Conservation (phyloP, 2,329 filamentous ascomycete species). For the Scolecobasidium constrictum region DNA sequence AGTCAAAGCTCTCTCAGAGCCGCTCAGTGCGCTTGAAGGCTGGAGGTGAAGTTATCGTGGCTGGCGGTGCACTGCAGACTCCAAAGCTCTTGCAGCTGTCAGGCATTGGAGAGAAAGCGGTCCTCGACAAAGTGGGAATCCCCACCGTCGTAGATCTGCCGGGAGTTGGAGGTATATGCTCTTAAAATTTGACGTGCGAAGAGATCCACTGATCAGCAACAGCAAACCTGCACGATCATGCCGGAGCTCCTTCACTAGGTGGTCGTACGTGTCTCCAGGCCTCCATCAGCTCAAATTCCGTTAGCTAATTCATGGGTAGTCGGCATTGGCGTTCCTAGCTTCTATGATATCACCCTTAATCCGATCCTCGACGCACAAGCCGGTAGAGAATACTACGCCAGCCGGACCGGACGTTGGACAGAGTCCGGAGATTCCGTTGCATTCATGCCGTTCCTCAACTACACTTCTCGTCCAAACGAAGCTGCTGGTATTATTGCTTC, state of each 20-base stretch:
- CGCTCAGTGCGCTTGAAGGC: not conserved
- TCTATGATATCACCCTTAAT: not conserved
- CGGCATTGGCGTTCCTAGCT: not conserved
- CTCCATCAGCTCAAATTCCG: constrained; percentile 13
- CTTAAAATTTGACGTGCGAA: too few relatives aligned
- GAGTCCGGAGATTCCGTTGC: not conserved
- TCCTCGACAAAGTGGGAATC: constrained; percentile 32
- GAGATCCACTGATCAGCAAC: too few relatives aligned
- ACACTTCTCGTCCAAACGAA: not conserved
- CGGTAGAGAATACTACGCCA: not conserved
- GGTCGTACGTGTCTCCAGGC: constrained; percentile 33
- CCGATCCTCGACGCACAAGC: not conserved
- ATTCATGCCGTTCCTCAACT: not conserved
- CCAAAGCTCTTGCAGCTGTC: constrained; percentile 45
- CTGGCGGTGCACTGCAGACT: constrained; percentile 27
- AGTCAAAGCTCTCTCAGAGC: not conserved
- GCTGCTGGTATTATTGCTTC: not conserved
- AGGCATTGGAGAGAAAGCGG: constrained; percentile 42
- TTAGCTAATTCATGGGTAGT: constrained; percentile 1
- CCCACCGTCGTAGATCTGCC: constrained; percentile 28
- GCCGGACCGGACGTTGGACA: not conserved
- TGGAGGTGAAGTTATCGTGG: constrained; percentile 29
- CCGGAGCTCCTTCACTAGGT: constrained; percentile 27
- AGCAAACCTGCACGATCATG: constrained; percentile 35
- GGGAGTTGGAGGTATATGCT: constrained; percentile 42